Conservation (phyloP, 2,329 filamentous ascomycete genomes). For the Ceratocystis papillata region DNA sequence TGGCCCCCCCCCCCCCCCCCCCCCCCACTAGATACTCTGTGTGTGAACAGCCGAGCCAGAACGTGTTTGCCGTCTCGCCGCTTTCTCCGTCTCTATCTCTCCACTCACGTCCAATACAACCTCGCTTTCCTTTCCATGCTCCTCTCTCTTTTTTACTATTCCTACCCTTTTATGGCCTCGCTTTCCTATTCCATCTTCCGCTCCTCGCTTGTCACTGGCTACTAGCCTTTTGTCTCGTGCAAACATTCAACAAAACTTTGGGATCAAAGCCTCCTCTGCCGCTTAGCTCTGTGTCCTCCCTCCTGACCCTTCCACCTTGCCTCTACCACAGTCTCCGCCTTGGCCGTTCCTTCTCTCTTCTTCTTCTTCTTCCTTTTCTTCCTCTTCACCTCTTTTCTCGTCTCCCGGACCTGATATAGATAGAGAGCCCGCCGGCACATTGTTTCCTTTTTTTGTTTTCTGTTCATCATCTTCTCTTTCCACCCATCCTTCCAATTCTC, state of each 20-base stretch:
- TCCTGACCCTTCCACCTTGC: not conserved
- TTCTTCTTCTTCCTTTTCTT: not conserved
- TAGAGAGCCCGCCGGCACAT: not conserved
- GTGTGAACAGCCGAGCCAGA: constrained; percentile 20
- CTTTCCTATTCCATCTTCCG: not conserved
- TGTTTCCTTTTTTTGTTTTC: constrained; percentile 2
- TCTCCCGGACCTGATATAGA: constrained; percentile 6
- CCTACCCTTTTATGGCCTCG: not conserved
- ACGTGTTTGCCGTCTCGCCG: constrained; percentile 15
- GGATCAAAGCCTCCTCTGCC: constrained; percentile 9
- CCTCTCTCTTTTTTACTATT: not conserved
- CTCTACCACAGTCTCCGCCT: not conserved
- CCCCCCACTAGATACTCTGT: not conserved
- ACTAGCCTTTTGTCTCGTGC: constrained; percentile 2
- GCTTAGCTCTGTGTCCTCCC: not conserved
- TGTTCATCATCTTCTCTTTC: constrained; percentile 23
- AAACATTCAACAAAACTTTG: constrained; percentile 8
- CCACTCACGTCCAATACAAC: not conserved
- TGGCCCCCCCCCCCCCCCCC: not conserved
- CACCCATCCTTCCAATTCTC: constrained; percentile 23
- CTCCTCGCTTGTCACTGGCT: not conserved
- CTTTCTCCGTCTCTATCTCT: not conserved
- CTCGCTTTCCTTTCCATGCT: not conserved
- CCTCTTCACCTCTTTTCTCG: not conserved
- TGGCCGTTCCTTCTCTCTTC: not conserved